These are phyloP conservation scores for Alopecurus myosuroides DNA, from an alignment of 176 grass and related monocot genomes.

Conservation along the genomic window DNA sequence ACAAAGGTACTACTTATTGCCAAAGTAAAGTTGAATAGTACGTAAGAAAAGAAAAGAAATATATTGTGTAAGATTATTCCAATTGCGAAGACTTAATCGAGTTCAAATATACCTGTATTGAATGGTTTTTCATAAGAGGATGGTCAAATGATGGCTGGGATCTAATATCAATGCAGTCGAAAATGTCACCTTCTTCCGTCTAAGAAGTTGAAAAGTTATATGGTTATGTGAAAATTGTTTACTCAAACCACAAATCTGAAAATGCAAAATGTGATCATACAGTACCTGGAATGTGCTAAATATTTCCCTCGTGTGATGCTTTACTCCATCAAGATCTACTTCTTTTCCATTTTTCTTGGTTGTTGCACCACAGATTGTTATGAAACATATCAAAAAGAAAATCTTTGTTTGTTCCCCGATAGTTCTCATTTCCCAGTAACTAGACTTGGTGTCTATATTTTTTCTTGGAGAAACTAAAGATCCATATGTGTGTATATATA, in stretches of 20 bases:
- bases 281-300: not conserved
- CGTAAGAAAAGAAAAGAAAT: not conserved
- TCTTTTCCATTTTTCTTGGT: not conserved
- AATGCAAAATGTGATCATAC: not conserved
- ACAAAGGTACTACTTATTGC: no score
- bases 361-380: not conserved
- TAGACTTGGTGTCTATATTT: not conserved
- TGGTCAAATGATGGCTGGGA: not conserved
- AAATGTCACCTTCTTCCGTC: slow-evolving; percentile 1
- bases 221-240: not conserved
- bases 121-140: not conserved
- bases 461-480: not conserved
- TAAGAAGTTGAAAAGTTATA: not conserved
- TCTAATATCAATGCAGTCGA: slow-evolving; percentile 3
- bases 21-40: not conserved
- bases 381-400: not conserved
- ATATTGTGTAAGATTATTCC: not conserved
- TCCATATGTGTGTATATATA: not conserved
- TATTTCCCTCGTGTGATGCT: not conserved
- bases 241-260: not conserved
- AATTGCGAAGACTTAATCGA: not conserved
- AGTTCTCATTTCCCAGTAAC: not conserved
- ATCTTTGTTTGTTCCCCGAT: not conserved
- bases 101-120: not conserved
- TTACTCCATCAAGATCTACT: not conserved